phyloP scores from a whole-genome alignment of 2,329 filamentous ascomycete species.

The Fusarium ramigenum region DNA sequence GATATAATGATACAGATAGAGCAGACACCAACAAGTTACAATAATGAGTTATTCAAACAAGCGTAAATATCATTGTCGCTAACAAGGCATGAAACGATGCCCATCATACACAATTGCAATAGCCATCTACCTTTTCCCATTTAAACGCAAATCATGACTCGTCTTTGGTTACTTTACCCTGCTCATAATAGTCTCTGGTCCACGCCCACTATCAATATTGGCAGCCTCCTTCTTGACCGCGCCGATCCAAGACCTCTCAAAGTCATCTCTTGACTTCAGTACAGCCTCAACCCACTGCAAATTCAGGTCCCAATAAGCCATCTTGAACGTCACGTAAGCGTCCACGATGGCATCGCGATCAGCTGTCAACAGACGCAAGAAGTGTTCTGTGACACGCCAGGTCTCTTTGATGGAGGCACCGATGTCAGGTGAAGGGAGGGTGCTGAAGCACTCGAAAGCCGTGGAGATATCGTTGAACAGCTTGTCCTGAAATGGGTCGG shows the following conservation, averaged over 20 bases:
- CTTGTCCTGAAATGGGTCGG: constrained; percentile 90
- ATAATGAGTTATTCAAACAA: constrained; percentile 10
- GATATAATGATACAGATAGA: neutral
- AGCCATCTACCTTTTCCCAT: constrained; percentile 1
- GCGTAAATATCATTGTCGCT: constrained; percentile 31
- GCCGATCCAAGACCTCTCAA: constrained; percentile 89
- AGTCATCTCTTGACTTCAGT: constrained; percentile 87
- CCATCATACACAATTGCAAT: constrained; percentile 26
- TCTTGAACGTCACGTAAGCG: constrained; percentile 86
- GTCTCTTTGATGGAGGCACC: constrained; percentile 82
- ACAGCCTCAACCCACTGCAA: constrained; percentile 96
- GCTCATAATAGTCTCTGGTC: constrained; percentile 92
- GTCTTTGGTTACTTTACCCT: constrained; percentile 74
- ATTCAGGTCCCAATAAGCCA: constrained; percentile 90
- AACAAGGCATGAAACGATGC: constrained; percentile 30
- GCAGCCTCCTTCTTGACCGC: constrained; percentile 89
- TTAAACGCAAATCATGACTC: constrained; percentile 1
- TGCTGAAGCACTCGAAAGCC: constrained; percentile 88
- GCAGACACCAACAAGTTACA: constrained; percentile 8
- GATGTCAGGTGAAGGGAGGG: constrained; percentile 75
- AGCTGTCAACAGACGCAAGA: constrained; percentile 80
- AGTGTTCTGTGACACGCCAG: constrained; percentile 89
- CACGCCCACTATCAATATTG: constrained; percentile 81
- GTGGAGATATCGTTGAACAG: constrained; percentile 92
- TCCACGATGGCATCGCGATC: constrained; percentile 78